Percentiles rank a stretch among this genome's conserved stretches.
Evolutionary conservation across 2,329 filamentous ascomycete genomes (phyloP).

Genomic region (Nemania diffusa): DNA sequence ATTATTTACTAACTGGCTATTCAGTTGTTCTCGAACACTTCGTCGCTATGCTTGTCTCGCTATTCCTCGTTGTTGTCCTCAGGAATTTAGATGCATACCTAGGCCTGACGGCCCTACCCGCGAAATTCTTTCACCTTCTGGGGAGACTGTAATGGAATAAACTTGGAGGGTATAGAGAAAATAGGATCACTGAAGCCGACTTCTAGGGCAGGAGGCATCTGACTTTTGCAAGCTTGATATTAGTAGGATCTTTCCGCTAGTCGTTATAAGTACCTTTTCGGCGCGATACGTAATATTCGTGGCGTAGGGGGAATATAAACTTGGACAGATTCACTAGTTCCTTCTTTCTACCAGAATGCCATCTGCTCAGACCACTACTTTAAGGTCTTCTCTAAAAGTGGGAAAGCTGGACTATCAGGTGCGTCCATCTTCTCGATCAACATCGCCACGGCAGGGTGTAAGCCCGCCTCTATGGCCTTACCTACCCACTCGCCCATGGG

Average conservation of each 20-base stretch:
- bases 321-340: too few species aligned
- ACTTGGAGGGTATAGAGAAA: neutral
- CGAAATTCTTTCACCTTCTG: neutral
- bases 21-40: neutral
- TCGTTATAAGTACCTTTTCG: too few species aligned
- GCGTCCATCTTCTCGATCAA: constrained; percentile 22
- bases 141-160: neutral
- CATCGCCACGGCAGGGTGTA: constrained; percentile 28
- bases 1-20: neutral
- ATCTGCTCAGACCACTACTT: too few species aligned
- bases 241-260: too few species aligned
- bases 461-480: constrained; percentile 5
- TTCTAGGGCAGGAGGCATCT: too few species aligned
- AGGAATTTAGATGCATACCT: neutral
- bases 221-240: too few species aligned
- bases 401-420: neutral
- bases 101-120: neutral
- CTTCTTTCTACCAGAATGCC: too few species aligned
- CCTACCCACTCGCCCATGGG: constrained; percentile 18
- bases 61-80: neutral
- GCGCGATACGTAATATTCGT: too few species aligned
- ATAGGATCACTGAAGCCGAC: too few species aligned
- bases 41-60: neutral
- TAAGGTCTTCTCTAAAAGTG: too few species aligned
- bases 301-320: too few species aligned